A percentile compares a stretch with the other conserved stretches of the same genome.
Evolutionary conservation across 345 rosid genomes (phyloP).

Genomic region (Eutrema yunnanense): DNA sequence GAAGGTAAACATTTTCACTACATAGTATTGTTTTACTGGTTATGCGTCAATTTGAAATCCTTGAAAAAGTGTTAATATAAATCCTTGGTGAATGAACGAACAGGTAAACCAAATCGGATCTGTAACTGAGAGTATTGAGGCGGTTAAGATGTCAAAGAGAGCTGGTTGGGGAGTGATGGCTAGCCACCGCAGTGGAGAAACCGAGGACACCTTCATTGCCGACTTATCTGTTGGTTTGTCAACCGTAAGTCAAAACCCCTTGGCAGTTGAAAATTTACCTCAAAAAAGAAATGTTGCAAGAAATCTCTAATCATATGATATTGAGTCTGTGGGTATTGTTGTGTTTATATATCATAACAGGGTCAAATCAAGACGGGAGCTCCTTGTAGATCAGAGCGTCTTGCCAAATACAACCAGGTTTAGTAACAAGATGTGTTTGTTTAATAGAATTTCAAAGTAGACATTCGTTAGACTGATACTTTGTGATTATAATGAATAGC

Average conservation of each 20-base stretch:
- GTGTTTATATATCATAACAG: conserved; percentile 26
- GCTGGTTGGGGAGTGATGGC: conserved; percentile 99
- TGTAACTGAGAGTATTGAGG: conserved; percentile 97
- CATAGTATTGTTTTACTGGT: not conserved
- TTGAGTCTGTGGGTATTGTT: not conserved
- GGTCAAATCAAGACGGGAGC: conserved; percentile 98
- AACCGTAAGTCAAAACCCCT: conserved; percentile 40
- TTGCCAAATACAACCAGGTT: conserved; percentile 95
- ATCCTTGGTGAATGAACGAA: not conserved
- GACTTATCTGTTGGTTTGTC: conserved; percentile 93
- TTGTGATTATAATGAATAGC: conserved; percentile 30
- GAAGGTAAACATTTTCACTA: conserved; percentile 42
- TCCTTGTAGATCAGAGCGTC: conserved; percentile 97
- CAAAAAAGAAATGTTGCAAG: too few relatives aligned
- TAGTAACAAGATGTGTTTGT: not conserved
- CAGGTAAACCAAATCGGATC: conserved; percentile 98
- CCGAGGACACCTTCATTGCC: conserved; percentile 96
- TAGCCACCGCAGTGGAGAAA: conserved; percentile 97
- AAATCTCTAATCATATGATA: not conserved
- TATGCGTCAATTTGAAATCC: not conserved
- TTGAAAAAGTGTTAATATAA: not conserved
- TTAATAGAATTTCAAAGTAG: too few relatives aligned
- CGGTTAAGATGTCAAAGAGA: conserved; percentile 88
- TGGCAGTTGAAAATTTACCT: not conserved
- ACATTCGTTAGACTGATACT: not conserved